Evolutionary conservation across 805 yeast species (phyloP), one percentile per base, ranked within the genome.

Genomic region (Kazachstania martiniae): DNA sequence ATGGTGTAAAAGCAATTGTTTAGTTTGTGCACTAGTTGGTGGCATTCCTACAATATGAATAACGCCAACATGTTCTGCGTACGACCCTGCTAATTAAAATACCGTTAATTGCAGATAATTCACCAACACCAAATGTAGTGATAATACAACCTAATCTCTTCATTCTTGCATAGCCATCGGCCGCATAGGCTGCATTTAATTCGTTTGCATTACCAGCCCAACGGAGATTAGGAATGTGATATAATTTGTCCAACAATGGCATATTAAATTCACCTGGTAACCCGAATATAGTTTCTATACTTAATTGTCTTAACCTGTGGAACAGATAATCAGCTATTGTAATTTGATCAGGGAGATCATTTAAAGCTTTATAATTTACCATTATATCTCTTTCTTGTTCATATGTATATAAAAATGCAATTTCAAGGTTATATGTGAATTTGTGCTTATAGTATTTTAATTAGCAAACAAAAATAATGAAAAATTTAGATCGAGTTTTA

Each of bases 161-260:
- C 30, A 62, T 36, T 41, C 86, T 66, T 13, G 91, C 72, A 47
- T 84, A 87, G 5, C 95, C 96, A 53, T 86, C 95, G 8, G 87
- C 86, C 8, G 94, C 81, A 56, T 86, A 86, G 4, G 93, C 87
- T 2, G 93, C 82, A 47, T 86, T 87, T 44, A 87, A 68, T 60
- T 86, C 95, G 51, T 87, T 87, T 54, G 94, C 81, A 43, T 74
- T 72, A 18, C 94, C 94, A 27, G 82, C 70, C 83, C 93, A 85
- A 36, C 72, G 57, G 40, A 79, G 49, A 12, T 58, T 60, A 24
- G 65, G 57, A 24, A 58, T 65, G 3, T 66, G 50, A 45, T 77
- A 72, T 32, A 80, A 51, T 51, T 77, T 75, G 49, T 82, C 93
- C 38, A 82, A 57, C 21, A 82, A 60, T 6, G 70, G 66, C 40